Evolutionary conservation across 345 rosid species (phyloP), one percentile per base, ranked within the genome.

Genomic region (Leavenworthia alabamica): DNA sequence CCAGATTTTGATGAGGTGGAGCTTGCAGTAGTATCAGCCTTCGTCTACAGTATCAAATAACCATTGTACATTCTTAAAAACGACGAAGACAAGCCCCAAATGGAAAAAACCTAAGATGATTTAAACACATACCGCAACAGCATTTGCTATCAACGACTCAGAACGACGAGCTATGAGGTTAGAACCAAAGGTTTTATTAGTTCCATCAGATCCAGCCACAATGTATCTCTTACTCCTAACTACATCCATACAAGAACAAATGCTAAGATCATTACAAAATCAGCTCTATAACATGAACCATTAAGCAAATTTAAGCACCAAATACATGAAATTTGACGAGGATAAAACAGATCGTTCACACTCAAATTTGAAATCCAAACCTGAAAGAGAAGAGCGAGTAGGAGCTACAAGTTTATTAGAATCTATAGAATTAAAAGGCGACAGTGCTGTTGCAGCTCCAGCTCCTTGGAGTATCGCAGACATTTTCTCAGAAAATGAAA

Each of bases 401-500:
- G 28, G 43, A 55, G 14, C 27, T 1, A 15, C 32, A 33, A 76
- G 52, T 52, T 75, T 81, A 58, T 64, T 79, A 51, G 88, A 68
- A 64, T 77, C 82, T 31, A 77, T 46, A 15, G 83, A 73, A 62
- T 69, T 70, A 50, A 80, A 74, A 19, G 77, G 78, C 14, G 79
- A 62, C 0, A 77, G 39, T 47, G 88, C 79, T 8, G 80, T 71
- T 1, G 89, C 80, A 17, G 87, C 77, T 28, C 84, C 86, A 36
- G 77, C 65, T 39, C 90, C 88, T 57, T 77, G 90, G 71, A 84
- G 70, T 51, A 72, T 72, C 8, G 89, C 81, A 46, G 89, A 89
- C 87, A 86, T 86, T 75, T 56, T 50, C 48, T 10, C 28, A 29
- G 37, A 40, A 29, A 54, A 13, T 10, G n/a, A n/a, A n/a, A n/a